Evolutionary conservation across 495 filamentous ascomycete species (phyloP), one percentile per base, ranked within the genome.

Genomic region (Talaromyces stipitatus): DNA sequence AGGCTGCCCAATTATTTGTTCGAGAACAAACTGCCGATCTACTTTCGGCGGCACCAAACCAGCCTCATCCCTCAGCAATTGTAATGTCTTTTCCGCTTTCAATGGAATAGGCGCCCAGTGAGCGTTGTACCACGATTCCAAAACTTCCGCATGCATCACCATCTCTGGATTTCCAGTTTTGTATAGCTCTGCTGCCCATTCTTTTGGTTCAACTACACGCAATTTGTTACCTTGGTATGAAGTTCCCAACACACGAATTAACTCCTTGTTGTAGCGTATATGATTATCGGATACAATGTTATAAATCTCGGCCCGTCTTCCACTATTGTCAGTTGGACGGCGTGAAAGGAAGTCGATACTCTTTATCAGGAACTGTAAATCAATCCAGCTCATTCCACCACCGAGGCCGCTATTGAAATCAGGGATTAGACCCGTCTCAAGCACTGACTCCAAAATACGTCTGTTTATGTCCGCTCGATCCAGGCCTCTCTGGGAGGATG

Each of bases 161-260:
- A 55, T 55, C 27, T 41, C 53, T 12, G 45, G 33, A 16, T 57
- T 48, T 27, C 22, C 41, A 30, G 24, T 57, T 23, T 28, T 27
- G 24, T 12, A 50, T 28, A 50, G 55, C 12, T 7, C 29, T 18
- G 10, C 2, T 30, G 54, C 36, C 11, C n/a, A n/a, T 41, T 58
- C 56, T 26, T 57, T 66, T 58, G 66, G 56, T 45, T 52, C 47
- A 10, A 55, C 58, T 9, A 50, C 11, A 63, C 63, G 64, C 16
- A 50, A 50, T 29, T 50, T 50, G 3, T 50, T 29, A 18, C 47
- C 47, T 4, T 29, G 4, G n/a, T 50, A 29, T 10, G 47, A 50
- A 11, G 3, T 29, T 24, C 47, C n/a, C 18, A 50, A 18, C 12
- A 50, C 4, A 4, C 3, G 4, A 10, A n/a, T 18, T 3, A 50